Conservation (phyloP, 75 land plant genomes). For the Cryptomeria japonica region DNA sequence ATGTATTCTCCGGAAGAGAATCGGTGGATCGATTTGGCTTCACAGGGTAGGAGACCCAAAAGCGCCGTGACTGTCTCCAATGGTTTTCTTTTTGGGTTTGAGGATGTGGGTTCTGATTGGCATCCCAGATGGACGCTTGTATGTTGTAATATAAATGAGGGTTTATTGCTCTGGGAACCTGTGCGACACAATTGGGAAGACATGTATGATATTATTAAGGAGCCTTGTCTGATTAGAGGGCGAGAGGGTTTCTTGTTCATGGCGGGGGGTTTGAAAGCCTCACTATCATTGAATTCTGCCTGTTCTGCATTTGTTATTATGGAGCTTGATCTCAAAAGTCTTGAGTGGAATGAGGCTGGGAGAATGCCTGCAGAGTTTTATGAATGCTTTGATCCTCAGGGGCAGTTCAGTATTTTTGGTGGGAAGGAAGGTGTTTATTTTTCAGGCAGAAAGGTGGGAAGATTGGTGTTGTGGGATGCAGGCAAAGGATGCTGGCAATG, state of each 20-base stretch:
- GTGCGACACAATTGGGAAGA: constrained; percentile 64
- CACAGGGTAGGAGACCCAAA: constrained; percentile 44
- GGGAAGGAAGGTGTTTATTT: constrained; percentile 55
- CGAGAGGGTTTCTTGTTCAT: constrained; percentile 30
- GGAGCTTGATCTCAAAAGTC: constrained; percentile 41
- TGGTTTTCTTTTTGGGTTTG: constrained; percentile 37
- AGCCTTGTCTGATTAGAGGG: constrained; percentile 53
- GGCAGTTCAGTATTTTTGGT: constrained; percentile 70
- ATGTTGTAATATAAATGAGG: constrained; percentile 12
- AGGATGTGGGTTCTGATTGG: constrained; percentile 75
- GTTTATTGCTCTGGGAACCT: constrained; percentile 31
- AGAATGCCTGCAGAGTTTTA: constrained; percentile 64
- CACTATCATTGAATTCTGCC: constrained; percentile 33
- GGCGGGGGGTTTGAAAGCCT: constrained; percentile 54
- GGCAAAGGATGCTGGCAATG: constrained; percentile 49
- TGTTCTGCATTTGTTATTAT: constrained; percentile 61
- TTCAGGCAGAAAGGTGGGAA: constrained; percentile 52
- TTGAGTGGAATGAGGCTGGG: constrained; percentile 73
- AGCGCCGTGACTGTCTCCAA: constrained; percentile 41
- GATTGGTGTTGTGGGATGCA: constrained; percentile 49
- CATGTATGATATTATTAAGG: constrained; percentile 52
- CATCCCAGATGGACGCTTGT: constrained; percentile 62
- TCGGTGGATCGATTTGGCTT: constrained; percentile 25
- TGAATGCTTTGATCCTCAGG: constrained; percentile 25
- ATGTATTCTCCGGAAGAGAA: constrained; percentile 13